phyloP scores from a whole-genome alignment of 352 stramenopile genomes.

The Salisapilia sapeloensis region DNA sequence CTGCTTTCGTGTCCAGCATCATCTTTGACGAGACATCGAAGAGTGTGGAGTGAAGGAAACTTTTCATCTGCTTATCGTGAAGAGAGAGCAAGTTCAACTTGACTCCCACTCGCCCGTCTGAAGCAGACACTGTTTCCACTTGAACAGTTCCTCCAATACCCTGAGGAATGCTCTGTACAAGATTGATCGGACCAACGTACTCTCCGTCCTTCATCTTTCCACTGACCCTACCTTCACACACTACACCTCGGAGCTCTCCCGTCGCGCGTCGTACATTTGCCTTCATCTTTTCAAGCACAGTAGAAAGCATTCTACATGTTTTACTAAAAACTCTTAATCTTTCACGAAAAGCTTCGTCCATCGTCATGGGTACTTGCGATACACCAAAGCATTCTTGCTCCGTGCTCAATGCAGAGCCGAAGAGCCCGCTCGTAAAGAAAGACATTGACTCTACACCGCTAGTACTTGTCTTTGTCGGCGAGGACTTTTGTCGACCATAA shows the following conservation, averaged over 20 bases:
- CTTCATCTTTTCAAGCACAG: constrained; percentile 30
- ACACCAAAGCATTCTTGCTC: constrained; percentile 1
- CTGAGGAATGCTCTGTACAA: constrained; percentile 21
- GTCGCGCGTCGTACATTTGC: constrained; percentile 38
- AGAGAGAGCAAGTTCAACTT: constrained; percentile 41
- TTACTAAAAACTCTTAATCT: constrained; percentile 37
- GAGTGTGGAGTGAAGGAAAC: constrained; percentile 18
- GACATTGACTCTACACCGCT: constrained; percentile 9
- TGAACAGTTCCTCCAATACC: constrained; percentile 43
- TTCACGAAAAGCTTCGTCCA: constrained; percentile 22
- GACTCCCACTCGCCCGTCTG: constrained; percentile 21
- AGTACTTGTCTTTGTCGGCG: constrained; percentile 2
- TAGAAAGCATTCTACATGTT: constrained; percentile 30
- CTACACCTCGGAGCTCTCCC: constrained; percentile 19
- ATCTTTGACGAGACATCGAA: constrained; percentile 33
- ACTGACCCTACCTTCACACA: constrained; percentile 30
- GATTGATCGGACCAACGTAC: constrained; percentile 27
- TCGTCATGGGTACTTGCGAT: constrained; percentile 17
- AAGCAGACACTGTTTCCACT: constrained; percentile 24
- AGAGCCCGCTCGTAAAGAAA: not conserved
- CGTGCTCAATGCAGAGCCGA: constrained; percentile 3
- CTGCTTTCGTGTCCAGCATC: constrained; percentile 32
- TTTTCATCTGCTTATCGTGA: not conserved
- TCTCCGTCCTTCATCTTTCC: constrained; percentile 47
- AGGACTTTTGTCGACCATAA: constrained; percentile 11